Evolutionary conservation across 306 rosid species (phyloP), one percentile per base, ranked within the genome.

Genomic region (Sicyos edulis): DNA sequence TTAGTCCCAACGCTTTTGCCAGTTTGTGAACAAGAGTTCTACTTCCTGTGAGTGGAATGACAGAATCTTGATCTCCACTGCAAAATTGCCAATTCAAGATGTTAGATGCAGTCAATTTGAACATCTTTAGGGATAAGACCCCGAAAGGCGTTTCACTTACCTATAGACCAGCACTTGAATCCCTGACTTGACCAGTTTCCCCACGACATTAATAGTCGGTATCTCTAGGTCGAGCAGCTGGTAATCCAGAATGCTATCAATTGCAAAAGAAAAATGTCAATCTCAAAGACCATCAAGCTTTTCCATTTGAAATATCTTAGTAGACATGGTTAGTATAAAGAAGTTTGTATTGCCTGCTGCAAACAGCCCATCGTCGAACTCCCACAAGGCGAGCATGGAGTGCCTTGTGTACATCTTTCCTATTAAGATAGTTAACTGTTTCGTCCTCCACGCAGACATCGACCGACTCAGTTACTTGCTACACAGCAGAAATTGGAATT

Each of bases 21-120:
- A 93, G 83, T 57, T 87, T 80, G 56, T 85, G 92, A 76, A 91
- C 91, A 83, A 91, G 83, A 16, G 81, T 88, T 70, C 99, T 84
- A 84, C 97, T 93, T 65, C 99, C 99, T 8, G 88, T 93, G 52
- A 93, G 80, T 32, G 99, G 99, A 70, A 93, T 89, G 13, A 93
- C 99, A 44, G 97, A 93, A 82, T 93, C 99, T 85, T 93, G 99
- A 77, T 93, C 99, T 10, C 99, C 99, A 75, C 99, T 93, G 84
- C 34, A 74, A 42, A 65, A 24, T 53, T 40, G 45, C 9, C 6
- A 6, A 40, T 40, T 40, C 52, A 74, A 62, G 45, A 22, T 40
- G n/a, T 40, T 42, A 2, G 50, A 5, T 4, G 13, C 45, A 40
- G 45, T 40, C 37, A 32, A 5, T 32, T 32, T 32, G 3, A 68